Conservation (phyloP, 352 stramenopile species). For the Pythium sp. region DNA sequence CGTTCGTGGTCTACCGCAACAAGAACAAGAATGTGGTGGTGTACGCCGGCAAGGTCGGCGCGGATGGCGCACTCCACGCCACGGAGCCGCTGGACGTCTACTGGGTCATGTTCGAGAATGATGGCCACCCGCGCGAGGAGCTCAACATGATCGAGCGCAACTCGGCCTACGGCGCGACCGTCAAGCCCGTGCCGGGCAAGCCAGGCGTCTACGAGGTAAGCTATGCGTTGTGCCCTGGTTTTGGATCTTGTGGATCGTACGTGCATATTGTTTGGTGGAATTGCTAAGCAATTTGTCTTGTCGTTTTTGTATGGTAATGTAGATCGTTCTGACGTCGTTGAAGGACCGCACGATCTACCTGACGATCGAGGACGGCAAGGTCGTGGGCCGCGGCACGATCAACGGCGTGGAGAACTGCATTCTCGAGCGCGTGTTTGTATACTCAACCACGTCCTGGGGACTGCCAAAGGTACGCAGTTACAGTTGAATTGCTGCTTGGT, state of each 20-base stretch:
- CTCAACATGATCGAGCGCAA: constrained; percentile 88
- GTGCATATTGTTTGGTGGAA: neutral
- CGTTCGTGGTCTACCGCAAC: constrained; percentile 87
- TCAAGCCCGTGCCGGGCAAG: constrained; percentile 67
- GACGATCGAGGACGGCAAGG: constrained; percentile 72
- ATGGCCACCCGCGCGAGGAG: constrained; percentile 73
- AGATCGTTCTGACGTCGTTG: constrained; percentile 71
- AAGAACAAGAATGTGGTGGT: constrained; percentile 91
- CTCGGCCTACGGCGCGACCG: constrained; percentile 73
- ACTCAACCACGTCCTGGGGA: constrained; percentile 83
- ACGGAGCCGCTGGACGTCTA: constrained; percentile 80
- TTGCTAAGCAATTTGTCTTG: neutral
- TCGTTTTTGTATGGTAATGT: neutral
- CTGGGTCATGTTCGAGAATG: constrained; percentile 90
- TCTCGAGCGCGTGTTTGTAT: constrained; percentile 80
- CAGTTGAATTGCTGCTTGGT: neutral
- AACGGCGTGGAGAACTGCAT: constrained; percentile 70
- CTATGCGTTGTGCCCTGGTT: neutral
- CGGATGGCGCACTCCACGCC: constrained; percentile 61
- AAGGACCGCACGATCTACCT: constrained; percentile 81
- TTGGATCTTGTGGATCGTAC: neutral
- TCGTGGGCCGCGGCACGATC: constrained; percentile 64
- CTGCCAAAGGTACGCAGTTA: constrained; percentile 57
- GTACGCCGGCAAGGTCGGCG: constrained; percentile 66
- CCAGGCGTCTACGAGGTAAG: constrained; percentile 66